A percentile compares a stretch with the other conserved stretches of the same genome.
These are phyloP conservation scores for Neopestalotiopsis rosae DNA, from an alignment of 2,329 filamentous ascomycete genomes.

Conservation along the genomic window DNA sequence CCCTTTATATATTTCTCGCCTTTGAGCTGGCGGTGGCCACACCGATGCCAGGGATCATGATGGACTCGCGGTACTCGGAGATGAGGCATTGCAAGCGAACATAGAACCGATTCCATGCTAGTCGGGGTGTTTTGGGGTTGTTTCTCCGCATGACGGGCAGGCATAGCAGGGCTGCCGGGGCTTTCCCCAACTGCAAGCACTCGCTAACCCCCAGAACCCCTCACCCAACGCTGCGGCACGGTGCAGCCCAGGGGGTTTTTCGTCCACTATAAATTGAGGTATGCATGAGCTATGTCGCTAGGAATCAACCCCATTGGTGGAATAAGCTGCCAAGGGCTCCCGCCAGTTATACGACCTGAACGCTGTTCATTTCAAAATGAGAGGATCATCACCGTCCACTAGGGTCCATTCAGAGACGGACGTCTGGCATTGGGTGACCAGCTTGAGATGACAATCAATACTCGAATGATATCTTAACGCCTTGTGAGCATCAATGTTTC, in stretches of 20 bases:
- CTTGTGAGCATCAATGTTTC: too few relatives aligned
- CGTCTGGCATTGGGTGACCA: not conserved
- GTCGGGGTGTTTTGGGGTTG: not conserved
- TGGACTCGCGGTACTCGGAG: conserved; percentile 8
- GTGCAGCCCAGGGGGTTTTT: not conserved
- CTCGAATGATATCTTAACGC: too few relatives aligned
- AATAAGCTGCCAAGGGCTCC: conserved; percentile 1
- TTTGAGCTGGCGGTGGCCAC: not conserved
- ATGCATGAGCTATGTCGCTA: not conserved
- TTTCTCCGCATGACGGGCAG: conserved; percentile 12
- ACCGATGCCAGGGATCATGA: not conserved
- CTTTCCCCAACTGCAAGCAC: not conserved
- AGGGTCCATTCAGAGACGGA: not conserved
- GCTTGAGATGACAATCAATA: not conserved
- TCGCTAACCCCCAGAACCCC: not conserved
- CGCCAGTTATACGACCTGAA: conserved; percentile 14
- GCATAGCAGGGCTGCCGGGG: not conserved
- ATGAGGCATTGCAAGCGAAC: conserved; percentile 15
- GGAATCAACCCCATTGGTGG: conserved; percentile 15
- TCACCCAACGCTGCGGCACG: not conserved
- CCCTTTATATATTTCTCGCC: not conserved
- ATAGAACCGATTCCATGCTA: conserved; percentile 9
- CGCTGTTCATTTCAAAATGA: conserved; percentile 7
- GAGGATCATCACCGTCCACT: not conserved
- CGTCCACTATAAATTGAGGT: not conserved